A percentile compares a stretch with the other conserved stretches of the same genome.
These are phyloP conservation scores for Puccinia sorghi DNA, from an alignment of 1,284 basidiomycete genomes.

Conservation along the genomic window DNA sequence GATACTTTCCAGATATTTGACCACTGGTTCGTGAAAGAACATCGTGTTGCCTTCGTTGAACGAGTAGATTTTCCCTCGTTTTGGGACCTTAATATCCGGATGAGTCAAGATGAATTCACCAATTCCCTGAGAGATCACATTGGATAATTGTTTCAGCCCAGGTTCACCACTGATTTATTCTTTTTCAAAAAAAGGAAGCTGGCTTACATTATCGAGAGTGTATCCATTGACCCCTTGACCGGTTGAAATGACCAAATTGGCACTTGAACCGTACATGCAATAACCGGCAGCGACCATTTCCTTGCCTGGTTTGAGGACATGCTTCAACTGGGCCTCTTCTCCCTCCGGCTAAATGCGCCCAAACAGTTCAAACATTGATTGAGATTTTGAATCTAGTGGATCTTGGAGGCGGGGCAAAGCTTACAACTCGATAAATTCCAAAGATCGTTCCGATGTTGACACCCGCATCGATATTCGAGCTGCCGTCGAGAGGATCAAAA, in stretches of 20 bases:
- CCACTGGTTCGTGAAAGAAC: slow-evolving; percentile 86
- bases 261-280: slow-evolving; percentile 88
- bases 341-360: slow-evolving; percentile 65
- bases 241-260: slow-evolving; percentile 93
- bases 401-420: slow-evolving; percentile 59
- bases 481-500: slow-evolving; percentile 97
- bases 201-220: slow-evolving; percentile 78
- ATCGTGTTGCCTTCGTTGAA: slow-evolving; percentile 98
- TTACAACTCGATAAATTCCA: slow-evolving; percentile 82
- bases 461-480: slow-evolving; percentile 99
- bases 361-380: slow-evolving; percentile 36
- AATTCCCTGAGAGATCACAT: too few species aligned
- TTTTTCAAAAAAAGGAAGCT: neutral
- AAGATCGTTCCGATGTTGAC: slow-evolving; percentile 99
- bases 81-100: slow-evolving; percentile 90
- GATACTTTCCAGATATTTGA: slow-evolving; percentile 88
- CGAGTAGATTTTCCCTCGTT: slow-evolving; percentile 97
- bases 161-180: slow-evolving; percentile 1
- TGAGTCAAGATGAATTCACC: slow-evolving; percentile 99
- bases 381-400: neutral
- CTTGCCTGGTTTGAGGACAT: slow-evolving; percentile 88
- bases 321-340: slow-evolving; percentile 74
- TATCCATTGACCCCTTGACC: slow-evolving; percentile 97
- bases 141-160: too few species aligned
- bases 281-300: slow-evolving; percentile 96